Evolutionary conservation across 345 rosid genomes (phyloP).

Genomic region (Citrus sinensis): DVS_A1.0 CM039165.1:36606001-36606500

Average conservation of each 20-base stretch:
- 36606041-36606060: slow-evolving; percentile 62
- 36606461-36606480: background rate
- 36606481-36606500: background rate
- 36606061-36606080: slow-evolving; percentile 67
- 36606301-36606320: slow-evolving; percentile 53
- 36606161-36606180: slow-evolving; percentile 77
- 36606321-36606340: background rate
- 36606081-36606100: slow-evolving; percentile 67
- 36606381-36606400: background rate
- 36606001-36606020: slow-evolving; percentile 72
- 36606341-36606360: background rate
- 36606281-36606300: slow-evolving; percentile 35
- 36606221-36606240: slow-evolving; percentile 56
- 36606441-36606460: background rate
- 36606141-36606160: slow-evolving; percentile 98
- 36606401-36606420: background rate
- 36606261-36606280: slow-evolving; percentile 37
- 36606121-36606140: slow-evolving; percentile 54
- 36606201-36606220: slow-evolving; percentile 81
- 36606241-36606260: slow-evolving; percentile 52
- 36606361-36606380: background rate
- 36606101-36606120: slow-evolving; percentile 88
- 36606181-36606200: slow-evolving; percentile 80
- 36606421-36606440: background rate
- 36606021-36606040: slow-evolving; percentile 73